A percentile compares a stretch with the other conserved stretches of the same genome.
These are phyloP conservation scores for Gaertneriomyces sp. DNA, from an alignment of 192 early-diverging fungal genomes.

Conservation along the genomic window DNA sequence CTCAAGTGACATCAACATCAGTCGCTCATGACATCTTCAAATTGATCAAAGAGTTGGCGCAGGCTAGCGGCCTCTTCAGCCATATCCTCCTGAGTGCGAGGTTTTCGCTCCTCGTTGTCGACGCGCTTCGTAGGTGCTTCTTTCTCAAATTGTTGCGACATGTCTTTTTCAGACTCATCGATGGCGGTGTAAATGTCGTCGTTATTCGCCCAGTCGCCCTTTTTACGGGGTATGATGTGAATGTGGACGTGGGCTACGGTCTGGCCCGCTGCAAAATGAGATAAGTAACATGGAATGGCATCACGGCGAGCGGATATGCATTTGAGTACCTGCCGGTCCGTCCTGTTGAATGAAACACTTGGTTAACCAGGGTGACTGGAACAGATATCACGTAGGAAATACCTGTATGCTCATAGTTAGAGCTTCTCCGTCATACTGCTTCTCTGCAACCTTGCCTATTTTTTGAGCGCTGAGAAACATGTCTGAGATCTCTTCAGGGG, in stretches of 20 bases:
- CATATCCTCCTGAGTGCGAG: conserved; percentile 81
- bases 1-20: no score
- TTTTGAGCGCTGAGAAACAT: conserved; percentile 76
- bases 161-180: conserved; percentile 47
- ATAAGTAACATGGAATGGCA: not conserved
- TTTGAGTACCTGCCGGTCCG: conserved; percentile 1
- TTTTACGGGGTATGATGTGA: conserved; percentile 81
- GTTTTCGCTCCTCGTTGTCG: conserved; percentile 59
- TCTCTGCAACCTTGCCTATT: conserved; percentile 71
- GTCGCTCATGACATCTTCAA: conserved; percentile 31
- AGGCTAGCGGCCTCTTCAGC: conserved; percentile 57
- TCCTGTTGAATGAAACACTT: conserved; percentile 7
- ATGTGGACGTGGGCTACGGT: conserved; percentile 89
- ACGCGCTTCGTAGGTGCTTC: conserved; percentile 26
- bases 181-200: conserved; percentile 86
- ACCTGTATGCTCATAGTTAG: conserved; percentile 81
- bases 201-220: conserved; percentile 78
- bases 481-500: conserved; percentile 75
- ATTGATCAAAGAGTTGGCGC: conserved; percentile 35
- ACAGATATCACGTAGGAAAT: not conserved
- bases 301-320: conserved; percentile 1
- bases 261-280: conserved; percentile 54
- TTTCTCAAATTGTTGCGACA: conserved; percentile 22
- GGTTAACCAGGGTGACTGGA: not conserved
- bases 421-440: conserved; percentile 61